Evolutionary conservation across 305 asterid genomes (phyloP), one percentile per base, ranked within the genome.

Genomic region (Fraxinus platypoda): DNA sequence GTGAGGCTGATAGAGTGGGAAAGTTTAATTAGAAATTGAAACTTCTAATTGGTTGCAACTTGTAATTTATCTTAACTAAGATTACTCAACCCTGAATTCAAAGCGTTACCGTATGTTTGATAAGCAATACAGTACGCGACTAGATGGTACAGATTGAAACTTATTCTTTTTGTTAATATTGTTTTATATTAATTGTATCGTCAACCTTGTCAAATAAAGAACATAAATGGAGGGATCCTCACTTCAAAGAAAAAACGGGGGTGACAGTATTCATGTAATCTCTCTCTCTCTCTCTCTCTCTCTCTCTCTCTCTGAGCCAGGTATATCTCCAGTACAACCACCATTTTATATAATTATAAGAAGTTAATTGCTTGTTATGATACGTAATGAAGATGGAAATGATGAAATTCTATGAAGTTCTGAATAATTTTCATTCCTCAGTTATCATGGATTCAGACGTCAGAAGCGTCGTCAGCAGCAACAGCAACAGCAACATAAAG

Each of bases 401-500:
- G n/a, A 12, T 46, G 54, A 46, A 46, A 8, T 46, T 49, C 0
- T 49, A 54, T 49, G 17, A 15, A 17, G 62, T 52, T 5, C 19
- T 52, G 4, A 17, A 54, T 17, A 23, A 54, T 54, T 38, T n/a
- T 23, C 19, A 37, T 19, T 62, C 73, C 38, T 31, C 54, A 77
- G 54, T 8, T 43, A 59, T 7, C 26, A 79, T 66, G 43, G 82
- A 71, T 77, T 9, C 46, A 33, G 66, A 79, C 8, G 52, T 71
- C 17, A 78, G 23, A 80, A 46, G 49, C n/a, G 46, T 19, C 21
- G 49, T 17, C 80, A 35, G 41, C 41, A 38, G 80, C 76, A n/a
- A 28, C 66, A 38, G 80, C 76, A n/a, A 28, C 66, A 25, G 26
- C 66, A 54, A 19, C 77, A 75, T n/a, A 30, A 75, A 66, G 80